These are phyloP conservation scores for Chlorella vulgaris DNA, from an alignment of 139 green algal species.

Conservation along the genomic window DNA sequence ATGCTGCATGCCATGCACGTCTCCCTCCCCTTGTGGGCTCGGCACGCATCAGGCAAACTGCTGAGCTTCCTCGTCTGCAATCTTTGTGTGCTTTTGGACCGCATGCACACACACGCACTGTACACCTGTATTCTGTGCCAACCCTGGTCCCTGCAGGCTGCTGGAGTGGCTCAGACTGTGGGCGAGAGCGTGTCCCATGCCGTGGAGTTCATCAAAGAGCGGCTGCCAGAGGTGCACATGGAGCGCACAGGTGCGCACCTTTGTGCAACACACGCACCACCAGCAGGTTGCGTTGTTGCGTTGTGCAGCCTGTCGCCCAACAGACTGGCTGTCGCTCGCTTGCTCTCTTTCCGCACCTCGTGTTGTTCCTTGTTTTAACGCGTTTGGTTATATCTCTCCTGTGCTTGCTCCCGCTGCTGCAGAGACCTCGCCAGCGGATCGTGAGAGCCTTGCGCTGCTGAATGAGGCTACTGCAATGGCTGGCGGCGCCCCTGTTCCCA, in stretches of 20 bases:
- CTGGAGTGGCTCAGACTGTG: neutral
- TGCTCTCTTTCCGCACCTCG: too few relatives aligned
- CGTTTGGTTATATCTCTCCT: neutral
- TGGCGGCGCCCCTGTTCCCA: conserved; percentile 4
- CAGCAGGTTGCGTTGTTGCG: too few relatives aligned
- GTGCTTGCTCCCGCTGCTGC: neutral
- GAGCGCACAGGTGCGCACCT: neutral
- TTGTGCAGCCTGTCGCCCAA: too few relatives aligned
- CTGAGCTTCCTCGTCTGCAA: too few relatives aligned
- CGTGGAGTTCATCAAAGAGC: conserved; percentile 29
- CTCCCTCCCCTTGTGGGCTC: too few relatives aligned
- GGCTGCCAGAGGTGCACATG: conserved; percentile 26
- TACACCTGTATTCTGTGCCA: too few relatives aligned
- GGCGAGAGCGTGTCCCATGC: neutral
- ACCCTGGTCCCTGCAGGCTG: conserved; percentile 5
- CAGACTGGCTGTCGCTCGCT: too few relatives aligned
- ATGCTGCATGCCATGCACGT: too few relatives aligned
- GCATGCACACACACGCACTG: too few relatives aligned
- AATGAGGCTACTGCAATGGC: conserved; percentile 20
- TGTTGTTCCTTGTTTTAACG: neutral
- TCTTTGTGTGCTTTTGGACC: too few relatives aligned
- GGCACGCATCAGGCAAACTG: too few relatives aligned
- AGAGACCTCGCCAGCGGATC: conserved; percentile 16
- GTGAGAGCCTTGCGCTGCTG: conserved; percentile 3
- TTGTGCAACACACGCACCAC: too few relatives aligned